These are phyloP conservation scores for Plasmodium yoelii DNA, from an alignment of 169 alveolate genomes.

Conservation along the genomic window DNA sequence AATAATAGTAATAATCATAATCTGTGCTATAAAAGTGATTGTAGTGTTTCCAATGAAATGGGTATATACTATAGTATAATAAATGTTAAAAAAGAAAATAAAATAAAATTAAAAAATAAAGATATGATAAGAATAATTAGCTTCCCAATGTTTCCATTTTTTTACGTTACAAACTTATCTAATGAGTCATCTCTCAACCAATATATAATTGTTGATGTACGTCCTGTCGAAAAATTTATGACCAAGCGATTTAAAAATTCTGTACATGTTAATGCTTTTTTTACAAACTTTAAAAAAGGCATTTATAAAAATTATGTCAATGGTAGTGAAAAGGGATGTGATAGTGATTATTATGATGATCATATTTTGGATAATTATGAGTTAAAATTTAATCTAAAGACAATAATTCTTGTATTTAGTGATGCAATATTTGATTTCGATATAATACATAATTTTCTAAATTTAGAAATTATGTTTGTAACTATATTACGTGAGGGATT, in stretches of 20 bases:
- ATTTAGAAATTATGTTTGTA: slow-evolving; percentile 58
- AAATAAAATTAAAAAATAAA: slow-evolving; percentile 29
- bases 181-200: slow-evolving; percentile 30
- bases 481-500: slow-evolving; percentile 60
- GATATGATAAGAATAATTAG: slow-evolving; percentile 15
- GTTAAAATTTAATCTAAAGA: slow-evolving; percentile 17
- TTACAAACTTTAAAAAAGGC: slow-evolving; percentile 64
- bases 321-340: slow-evolving; percentile 15
- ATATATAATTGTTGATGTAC: slow-evolving; percentile 42
- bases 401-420: slow-evolving; percentile 29
- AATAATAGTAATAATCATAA: neutral
- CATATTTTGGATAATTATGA: neutral
- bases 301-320: slow-evolving; percentile 33
- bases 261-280: slow-evolving; percentile 66
- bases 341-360: slow-evolving; percentile 18
- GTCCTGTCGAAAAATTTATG: slow-evolving; percentile 38
- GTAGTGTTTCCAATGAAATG: neutral
- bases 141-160: slow-evolving; percentile 68
- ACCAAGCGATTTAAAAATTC: slow-evolving; percentile 51
- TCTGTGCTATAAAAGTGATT: neutral
- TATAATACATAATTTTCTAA: slow-evolving; percentile 49
- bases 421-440: slow-evolving; percentile 37
- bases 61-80: slow-evolving; percentile 15
- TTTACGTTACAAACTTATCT: slow-evolving; percentile 19
- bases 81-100: neutral